phyloP scores from a whole-genome alignment of 2,329 filamentous ascomycete species.

The Penicillium griseofulvum region DNA sequence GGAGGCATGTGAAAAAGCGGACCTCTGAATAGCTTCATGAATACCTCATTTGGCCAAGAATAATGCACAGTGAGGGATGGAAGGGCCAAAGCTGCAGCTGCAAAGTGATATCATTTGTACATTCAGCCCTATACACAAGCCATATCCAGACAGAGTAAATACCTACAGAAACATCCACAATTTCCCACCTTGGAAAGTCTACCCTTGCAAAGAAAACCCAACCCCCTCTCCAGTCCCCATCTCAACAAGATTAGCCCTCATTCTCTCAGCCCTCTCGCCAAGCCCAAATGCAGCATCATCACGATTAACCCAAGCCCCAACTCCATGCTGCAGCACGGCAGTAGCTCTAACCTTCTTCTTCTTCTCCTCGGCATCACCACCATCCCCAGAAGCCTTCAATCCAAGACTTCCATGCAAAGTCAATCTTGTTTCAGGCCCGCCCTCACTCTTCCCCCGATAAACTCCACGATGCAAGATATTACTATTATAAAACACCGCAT shows the following conservation, averaged over 20 bases:
- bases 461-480: conserved; percentile 66
- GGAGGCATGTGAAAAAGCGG: too few relatives aligned
- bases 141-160: background rate
- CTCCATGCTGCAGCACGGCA: conserved; percentile 48
- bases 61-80: background rate
- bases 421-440: conserved; percentile 38
- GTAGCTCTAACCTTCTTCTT: conserved; percentile 42
- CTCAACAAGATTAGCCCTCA: conserved; percentile 45
- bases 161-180: background rate
- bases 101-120: background rate
- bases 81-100: background rate
- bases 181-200: background rate
- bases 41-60: too few relatives aligned
- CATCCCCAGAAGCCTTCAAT: conserved; percentile 29
- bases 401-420: conserved; percentile 47
- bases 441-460: conserved; percentile 40
- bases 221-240: conserved; percentile 47
- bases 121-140: background rate
- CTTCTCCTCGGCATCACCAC: conserved; percentile 16
- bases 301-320: conserved; percentile 45
- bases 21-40: too few relatives aligned
- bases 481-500: conserved; percentile 85
- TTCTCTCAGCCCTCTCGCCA: conserved; percentile 41
- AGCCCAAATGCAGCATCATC: conserved; percentile 43
- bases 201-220: conserved; percentile 46